These are phyloP conservation scores for Cyclospora cayetanensis DNA, from an alignment of 169 alveolate species.

Conservation along the genomic window DNA sequence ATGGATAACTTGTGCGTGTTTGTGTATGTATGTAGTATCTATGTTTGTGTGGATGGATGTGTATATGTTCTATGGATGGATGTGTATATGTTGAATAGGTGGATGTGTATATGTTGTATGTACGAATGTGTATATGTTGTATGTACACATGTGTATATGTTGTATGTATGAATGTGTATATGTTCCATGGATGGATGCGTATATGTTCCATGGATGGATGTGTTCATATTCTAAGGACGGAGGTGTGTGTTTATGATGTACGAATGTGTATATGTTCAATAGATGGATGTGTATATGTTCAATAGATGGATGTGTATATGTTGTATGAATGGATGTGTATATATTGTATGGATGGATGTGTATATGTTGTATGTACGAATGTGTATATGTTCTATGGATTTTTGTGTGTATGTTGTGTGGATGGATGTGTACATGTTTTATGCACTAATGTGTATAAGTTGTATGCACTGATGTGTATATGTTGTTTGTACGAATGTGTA, in stretches of 20 bases:
- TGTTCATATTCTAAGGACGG: background rate
- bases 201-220: background rate
- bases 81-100: background rate
- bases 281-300: too few relatives aligned
- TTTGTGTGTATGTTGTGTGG: too few relatives aligned
- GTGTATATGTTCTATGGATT: too few relatives aligned
- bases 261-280: background rate
- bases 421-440: too few relatives aligned
- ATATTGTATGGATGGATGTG: too few relatives aligned
- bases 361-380: too few relatives aligned
- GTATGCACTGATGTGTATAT: too few relatives aligned
- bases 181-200: background rate
- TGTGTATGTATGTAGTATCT: background rate
- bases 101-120: background rate
- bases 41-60: background rate
- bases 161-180: background rate
- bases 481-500: too few relatives aligned
- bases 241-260: background rate
- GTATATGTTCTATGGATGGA: background rate
- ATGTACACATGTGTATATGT: background rate
- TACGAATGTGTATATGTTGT: background rate
- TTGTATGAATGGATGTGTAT: too few relatives aligned
- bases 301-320: too few relatives aligned
- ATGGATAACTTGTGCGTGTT: background rate
- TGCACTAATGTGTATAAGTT: too few relatives aligned